Percentiles rank a stretch among this genome's conserved stretches.
Conservation (phyloP, 768 basidiomycete species). For the Termitomyces titanicus region DNA sequence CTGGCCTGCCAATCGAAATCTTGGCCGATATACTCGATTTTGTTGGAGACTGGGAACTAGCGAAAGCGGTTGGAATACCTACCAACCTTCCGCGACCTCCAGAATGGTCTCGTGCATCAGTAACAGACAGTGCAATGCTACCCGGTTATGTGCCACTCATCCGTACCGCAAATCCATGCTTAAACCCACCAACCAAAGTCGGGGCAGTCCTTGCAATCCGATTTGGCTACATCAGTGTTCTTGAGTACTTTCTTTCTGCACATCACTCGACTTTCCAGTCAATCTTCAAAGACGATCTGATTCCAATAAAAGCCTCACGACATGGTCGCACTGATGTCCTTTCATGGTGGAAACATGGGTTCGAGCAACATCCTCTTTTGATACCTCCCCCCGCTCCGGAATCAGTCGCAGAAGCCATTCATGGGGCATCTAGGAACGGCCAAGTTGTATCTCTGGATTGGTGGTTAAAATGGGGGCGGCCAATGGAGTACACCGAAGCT, state of each 20-base stretch:
- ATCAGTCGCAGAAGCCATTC: conserved; percentile 67
- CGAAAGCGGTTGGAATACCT: conserved; percentile 71
- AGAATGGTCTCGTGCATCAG: conserved; percentile 70
- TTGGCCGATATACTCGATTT: conserved; percentile 75
- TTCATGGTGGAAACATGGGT: conserved; percentile 76
- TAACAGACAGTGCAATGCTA: conserved; percentile 71
- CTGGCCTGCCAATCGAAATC: conserved; percentile 74
- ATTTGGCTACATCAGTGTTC: conserved; percentile 73
- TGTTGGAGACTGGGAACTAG: conserved; percentile 81
- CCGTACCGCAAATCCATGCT: conserved; percentile 52
- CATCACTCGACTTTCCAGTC: conserved; percentile 62
- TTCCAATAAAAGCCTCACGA: conserved; percentile 75
- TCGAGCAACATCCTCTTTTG: conserved; percentile 57
- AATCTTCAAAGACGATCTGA: conserved; percentile 61
- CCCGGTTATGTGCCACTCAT: conserved; percentile 57
- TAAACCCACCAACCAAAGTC: conserved; percentile 61
- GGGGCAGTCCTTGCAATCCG: conserved; percentile 66
- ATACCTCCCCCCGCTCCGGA: conserved; percentile 50
- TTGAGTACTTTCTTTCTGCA: conserved; percentile 67
- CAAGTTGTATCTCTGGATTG: conserved; percentile 74
- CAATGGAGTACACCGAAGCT: conserved; percentile 74
- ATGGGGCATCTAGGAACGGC: conserved; percentile 76
- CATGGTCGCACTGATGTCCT: conserved; percentile 72
- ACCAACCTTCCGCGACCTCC: conserved; percentile 62
- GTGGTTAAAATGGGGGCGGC: conserved; percentile 69